Percentiles rank a stretch among this genome's conserved stretches.
phyloP scores from a whole-genome alignment of 495 filamentous ascomycete genomes.

The Lophium mytilinum region DNA sequence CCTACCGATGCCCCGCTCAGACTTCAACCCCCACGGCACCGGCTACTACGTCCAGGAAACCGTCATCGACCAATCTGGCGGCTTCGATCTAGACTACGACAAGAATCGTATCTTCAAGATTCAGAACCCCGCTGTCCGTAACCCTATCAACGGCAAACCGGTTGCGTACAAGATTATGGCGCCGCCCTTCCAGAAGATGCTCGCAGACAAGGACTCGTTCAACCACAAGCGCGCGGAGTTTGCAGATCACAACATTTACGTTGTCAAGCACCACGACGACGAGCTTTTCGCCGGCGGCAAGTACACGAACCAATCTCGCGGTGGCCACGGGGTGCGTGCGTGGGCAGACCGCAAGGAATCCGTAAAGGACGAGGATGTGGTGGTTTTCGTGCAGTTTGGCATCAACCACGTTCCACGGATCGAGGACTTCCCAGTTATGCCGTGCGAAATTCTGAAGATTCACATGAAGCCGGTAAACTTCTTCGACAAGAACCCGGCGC shows the following conservation, averaged over 20 bases:
- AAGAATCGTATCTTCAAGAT: slow-evolving; percentile 73
- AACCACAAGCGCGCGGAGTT: slow-evolving; percentile 74
- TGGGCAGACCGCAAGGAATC: slow-evolving; percentile 37
- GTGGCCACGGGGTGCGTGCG: slow-evolving; percentile 43
- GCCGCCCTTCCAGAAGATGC: slow-evolving; percentile 69
- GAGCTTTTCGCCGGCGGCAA: slow-evolving; percentile 76
- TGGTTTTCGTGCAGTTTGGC: slow-evolving; percentile 39
- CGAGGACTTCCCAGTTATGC: slow-evolving; percentile 49
- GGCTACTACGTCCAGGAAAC: slow-evolving; percentile 65
- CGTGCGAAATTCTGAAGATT: slow-evolving; percentile 53
- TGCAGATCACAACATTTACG: slow-evolving; percentile 72
- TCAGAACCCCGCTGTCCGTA: slow-evolving; percentile 52
- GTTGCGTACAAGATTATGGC: slow-evolving; percentile 72
- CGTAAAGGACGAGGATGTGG: slow-evolving; percentile 37
- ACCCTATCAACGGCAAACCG: slow-evolving; percentile 64
- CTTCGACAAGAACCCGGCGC: slow-evolving; percentile 64
- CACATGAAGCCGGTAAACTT: slow-evolving; percentile 63
- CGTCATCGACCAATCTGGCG: slow-evolving; percentile 50
- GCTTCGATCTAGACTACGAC: slow-evolving; percentile 53
- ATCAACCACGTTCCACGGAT: slow-evolving; percentile 36
- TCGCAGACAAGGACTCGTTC: slow-evolving; percentile 59
- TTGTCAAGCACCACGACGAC: slow-evolving; percentile 66
- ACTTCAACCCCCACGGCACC: slow-evolving; percentile 71
- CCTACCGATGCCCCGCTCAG: slow-evolving; percentile 60
- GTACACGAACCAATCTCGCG: slow-evolving; percentile 78